Conservation (phyloP, 345 rosid species). For the Luvunga scandens region DNA sequence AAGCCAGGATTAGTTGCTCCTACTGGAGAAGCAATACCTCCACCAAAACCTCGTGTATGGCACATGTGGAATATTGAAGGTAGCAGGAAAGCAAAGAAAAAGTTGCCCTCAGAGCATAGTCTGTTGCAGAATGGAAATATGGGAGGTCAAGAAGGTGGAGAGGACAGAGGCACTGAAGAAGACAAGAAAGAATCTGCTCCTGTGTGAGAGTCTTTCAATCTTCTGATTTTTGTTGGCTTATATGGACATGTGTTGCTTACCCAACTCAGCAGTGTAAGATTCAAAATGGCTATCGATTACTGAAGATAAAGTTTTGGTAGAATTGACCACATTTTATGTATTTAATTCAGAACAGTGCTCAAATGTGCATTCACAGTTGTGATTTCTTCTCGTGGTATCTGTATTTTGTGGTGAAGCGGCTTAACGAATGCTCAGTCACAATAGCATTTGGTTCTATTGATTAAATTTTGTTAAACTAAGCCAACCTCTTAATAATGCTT, state of each 20-base stretch:
- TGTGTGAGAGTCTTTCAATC: conserved; percentile 10
- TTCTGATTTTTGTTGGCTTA: background rate
- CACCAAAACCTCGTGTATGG: conserved; percentile 70
- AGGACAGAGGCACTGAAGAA: conserved; percentile 23
- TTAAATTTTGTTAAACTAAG: background rate
- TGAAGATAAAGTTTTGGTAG: conserved; percentile 1
- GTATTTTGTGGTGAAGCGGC: background rate
- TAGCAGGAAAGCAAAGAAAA: conserved; percentile 52
- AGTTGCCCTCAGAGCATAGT: conserved; percentile 55
- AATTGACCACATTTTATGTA: background rate
- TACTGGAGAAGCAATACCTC: conserved; percentile 54
- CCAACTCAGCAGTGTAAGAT: background rate
- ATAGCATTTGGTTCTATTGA: background rate
- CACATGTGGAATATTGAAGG: conserved; percentile 75
- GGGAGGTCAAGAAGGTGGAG: conserved; percentile 31
- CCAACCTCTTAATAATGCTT: background rate
- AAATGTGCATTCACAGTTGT: background rate
- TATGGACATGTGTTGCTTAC: background rate
- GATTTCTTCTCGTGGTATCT: background rate
- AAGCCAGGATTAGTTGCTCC: conserved; percentile 96
- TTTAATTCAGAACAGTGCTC: background rate
- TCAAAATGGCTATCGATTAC: background rate
- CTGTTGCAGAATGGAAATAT: conserved; percentile 27
- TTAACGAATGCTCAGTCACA: background rate
- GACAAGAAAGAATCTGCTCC: conserved; percentile 21